Evolutionary conservation across 495 filamentous ascomycete genomes (phyloP).

Genomic region (Haplographium delicatum): DNA sequence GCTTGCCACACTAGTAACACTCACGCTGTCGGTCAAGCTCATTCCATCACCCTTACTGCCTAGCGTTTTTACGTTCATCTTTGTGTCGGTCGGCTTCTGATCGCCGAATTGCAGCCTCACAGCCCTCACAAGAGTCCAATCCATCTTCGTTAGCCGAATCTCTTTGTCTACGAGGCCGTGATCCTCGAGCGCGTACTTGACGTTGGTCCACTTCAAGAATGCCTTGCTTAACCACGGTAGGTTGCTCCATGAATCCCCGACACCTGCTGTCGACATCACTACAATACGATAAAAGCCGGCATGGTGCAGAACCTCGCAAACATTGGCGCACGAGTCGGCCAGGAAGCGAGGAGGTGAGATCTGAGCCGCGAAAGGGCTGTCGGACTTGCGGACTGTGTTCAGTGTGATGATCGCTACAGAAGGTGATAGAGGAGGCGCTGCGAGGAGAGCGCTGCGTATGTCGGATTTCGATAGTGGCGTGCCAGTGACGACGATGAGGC

Average conservation of each 20-base stretch:
- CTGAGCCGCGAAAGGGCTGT: constrained; percentile 40
- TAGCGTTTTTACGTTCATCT: constrained; percentile 27
- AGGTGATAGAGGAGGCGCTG: constrained; percentile 24
- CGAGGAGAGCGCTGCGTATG: constrained; percentile 31
- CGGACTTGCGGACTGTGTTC: constrained; percentile 36
- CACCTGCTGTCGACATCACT: constrained; percentile 41
- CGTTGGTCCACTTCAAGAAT: constrained; percentile 40
- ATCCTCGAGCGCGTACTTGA: constrained; percentile 41
- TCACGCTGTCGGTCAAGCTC: constrained; percentile 26
- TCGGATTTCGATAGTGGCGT: constrained; percentile 36
- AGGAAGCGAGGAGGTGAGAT: constrained; percentile 39
- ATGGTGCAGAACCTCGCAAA: constrained; percentile 36
- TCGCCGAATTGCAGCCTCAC: constrained; percentile 31
- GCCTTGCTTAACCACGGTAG: constrained; percentile 35
- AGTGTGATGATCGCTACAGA: constrained; percentile 41
- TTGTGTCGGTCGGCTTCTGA: constrained; percentile 26
- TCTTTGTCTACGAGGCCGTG: constrained; percentile 37
- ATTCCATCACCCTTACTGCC: constrained; percentile 29
- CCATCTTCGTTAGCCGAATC: constrained; percentile 34
- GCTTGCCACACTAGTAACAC: constrained; percentile 26
- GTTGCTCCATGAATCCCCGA: constrained; percentile 41
- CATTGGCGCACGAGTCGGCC: constrained; percentile 40
- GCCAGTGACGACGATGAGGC: constrained; percentile 31
- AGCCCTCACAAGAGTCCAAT: constrained; percentile 40
- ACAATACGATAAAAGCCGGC: constrained; percentile 35